Base-by-base conservation (phyloP, 352 stramenopile genomes). In the Phytophthora pluvialis region DNA sequence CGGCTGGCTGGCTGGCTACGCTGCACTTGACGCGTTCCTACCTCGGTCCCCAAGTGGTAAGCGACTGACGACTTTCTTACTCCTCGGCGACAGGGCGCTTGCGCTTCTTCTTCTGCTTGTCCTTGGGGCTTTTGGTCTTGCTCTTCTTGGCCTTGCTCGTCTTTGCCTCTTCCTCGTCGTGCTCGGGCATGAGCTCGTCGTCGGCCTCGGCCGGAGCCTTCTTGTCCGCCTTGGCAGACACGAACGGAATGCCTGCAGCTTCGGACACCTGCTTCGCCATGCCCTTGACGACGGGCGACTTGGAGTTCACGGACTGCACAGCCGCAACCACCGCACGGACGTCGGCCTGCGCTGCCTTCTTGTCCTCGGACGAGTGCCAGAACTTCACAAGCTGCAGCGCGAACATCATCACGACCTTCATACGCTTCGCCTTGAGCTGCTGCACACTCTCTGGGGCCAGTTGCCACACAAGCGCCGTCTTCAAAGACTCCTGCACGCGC, bases 321-420 rank as follows among this genome's bases (percentile, higher is more conserved):
- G 80, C 75, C 5, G 35, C 54, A 16, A 90, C 63, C 12, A 93
- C 69, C 13, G 58, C 66, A 36, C 67, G 53, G 0, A 90, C 48
- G 4, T 75, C 76, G 21, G 15, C 21, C 13, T 70, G 40, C 16
- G 38, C 60, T 15, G 54, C 36, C 50, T 77, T 72, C 33, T 67
- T 69, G 21, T 64, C 38, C 36, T 55, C 21, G 1, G 69, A 45
- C n/a, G 58, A 38, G 36, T 64, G 43, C 73, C 84, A 90, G 32
- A 78, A 75, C 63, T 90, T 88, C 42, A 92, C 77, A 5, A 95
- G 57, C 51, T 91, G 81, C 47, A 91, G 60, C 35, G 77, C 77
- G 58, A 80, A 93, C 61, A 74, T 74, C 40, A 93, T 59, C 16
- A 86, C 81, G 18, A 84, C 55, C 74, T 93, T 93, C 55, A 95